phyloP scores from a whole-genome alignment of 306 rosid species.

The Alnus glutinosa region DNA sequence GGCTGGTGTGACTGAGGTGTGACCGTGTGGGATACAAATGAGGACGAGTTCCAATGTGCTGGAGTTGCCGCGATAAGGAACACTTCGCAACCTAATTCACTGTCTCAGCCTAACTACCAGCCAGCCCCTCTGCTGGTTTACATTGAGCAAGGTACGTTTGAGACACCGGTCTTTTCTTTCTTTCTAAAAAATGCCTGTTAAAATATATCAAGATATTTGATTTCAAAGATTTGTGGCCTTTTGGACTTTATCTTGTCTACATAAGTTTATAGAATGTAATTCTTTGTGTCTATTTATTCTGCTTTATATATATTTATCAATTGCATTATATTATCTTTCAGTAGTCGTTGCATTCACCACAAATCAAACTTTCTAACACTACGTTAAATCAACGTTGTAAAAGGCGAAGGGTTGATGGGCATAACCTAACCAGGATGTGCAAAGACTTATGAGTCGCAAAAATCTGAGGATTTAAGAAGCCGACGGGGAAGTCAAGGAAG shows the following conservation, averaged over 20 bases:
- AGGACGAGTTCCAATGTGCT: constrained; percentile 25
- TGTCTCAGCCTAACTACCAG: constrained; percentile 15
- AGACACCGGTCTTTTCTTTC: background rate
- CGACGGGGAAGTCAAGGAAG: background rate
- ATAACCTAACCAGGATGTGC: constrained; percentile 28
- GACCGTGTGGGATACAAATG: constrained; percentile 23
- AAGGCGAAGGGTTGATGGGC: constrained; percentile 32
- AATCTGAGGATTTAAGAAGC: background rate
- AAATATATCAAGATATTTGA: too few relatives aligned
- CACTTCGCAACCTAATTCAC: constrained; percentile 15
- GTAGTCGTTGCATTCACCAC: too few relatives aligned
- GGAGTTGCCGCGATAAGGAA: constrained; percentile 19
- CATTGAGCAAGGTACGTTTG: constrained; percentile 26
- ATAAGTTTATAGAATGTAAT: too few relatives aligned
- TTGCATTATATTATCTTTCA: too few relatives aligned
- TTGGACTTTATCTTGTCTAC: too few relatives aligned
- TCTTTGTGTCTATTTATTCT: too few relatives aligned
- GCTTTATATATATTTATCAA: too few relatives aligned
- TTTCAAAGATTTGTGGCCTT: too few relatives aligned
- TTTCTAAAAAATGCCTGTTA: too few relatives aligned
- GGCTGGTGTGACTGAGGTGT: constrained; percentile 4
- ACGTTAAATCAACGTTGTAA: background rate
- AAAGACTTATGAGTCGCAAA: constrained; percentile 24
- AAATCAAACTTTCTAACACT: background rate
- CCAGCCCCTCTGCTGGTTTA: constrained; percentile 20